Base-by-base conservation (phyloP, 768 basidiomycete species). In the Tephrocybe sp. region DNA sequence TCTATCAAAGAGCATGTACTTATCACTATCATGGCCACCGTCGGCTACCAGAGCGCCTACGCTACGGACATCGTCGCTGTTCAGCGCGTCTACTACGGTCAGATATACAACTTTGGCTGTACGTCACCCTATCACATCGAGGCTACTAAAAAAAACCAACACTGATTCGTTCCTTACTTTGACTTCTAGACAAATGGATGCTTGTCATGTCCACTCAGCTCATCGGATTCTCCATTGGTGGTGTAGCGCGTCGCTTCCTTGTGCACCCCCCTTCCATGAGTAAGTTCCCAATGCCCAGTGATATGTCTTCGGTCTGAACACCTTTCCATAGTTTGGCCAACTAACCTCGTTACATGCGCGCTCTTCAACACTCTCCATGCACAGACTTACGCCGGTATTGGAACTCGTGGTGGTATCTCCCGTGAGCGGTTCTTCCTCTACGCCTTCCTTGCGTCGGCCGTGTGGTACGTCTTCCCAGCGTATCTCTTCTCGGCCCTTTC, bases 301-400 rank as follows among this genome's bases (percentile, higher is more conserved):
- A n/a, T n/a, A n/a, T n/a, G n/a, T n/a, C n/a, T n/a, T n/a, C n/a
- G n/a, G n/a, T n/a, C n/a, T n/a, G n/a, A n/a, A n/a, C n/a, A n/a
- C n/a, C n/a, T n/a, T n/a, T n/a, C n/a, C n/a, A n/a, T 73, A 87
- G 86, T 91, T 64, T 92, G 90, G 90, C 90, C 90, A 0, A 68
- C 73, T 18, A 85, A 87, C 52, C 76, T 92, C 18, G 86, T 90
- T 36, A 83, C 78, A 12, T 90, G 89, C 59, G 86, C 76, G 0
- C 69, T 80, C 14, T 90, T 93, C 73, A 93, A 92, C 65, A 92
- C 90, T 1, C 76, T 93, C 0, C 90, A 93, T 66, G 81, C 84
- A 0, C 81, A 86, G 59, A 68, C 73, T 41, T 88, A 88, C 53
- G 75, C 83, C 23, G 89, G 89, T 50, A 76, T 78, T 15, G 84